Conservation (phyloP, 2,329 filamentous ascomycete genomes). For the Alternaria brassicae region DNA sequence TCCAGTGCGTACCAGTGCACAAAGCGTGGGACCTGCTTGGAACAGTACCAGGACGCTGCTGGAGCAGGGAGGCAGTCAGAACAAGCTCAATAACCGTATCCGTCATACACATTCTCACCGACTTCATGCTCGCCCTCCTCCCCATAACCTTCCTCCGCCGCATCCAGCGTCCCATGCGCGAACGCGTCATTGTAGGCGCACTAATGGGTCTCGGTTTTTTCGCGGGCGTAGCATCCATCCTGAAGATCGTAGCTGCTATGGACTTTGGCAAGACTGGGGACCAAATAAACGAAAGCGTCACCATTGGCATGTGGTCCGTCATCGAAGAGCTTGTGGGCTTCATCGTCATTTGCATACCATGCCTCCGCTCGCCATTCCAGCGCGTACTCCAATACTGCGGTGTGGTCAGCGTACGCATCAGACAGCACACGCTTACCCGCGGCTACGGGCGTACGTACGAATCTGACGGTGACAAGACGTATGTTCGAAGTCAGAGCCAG, state of each 20-base stretch:
- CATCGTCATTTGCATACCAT: slow-evolving; percentile 34
- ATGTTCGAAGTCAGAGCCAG: slow-evolving; percentile 2
- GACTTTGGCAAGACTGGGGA: slow-evolving; percentile 23
- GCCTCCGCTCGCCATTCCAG: slow-evolving; percentile 29
- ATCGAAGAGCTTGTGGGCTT: slow-evolving; percentile 33
- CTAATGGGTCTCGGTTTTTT: slow-evolving; percentile 33
- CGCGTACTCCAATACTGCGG: slow-evolving; percentile 20
- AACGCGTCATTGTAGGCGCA: slow-evolving; percentile 23
- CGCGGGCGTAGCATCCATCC: slow-evolving; percentile 26
- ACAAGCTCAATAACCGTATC: slow-evolving; percentile 24
- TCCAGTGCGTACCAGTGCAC: slow-evolving; percentile 28
- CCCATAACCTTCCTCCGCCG: slow-evolving; percentile 27
- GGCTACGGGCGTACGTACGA: slow-evolving; percentile 10
- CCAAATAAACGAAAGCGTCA: slow-evolving; percentile 20
- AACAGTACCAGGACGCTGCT: slow-evolving; percentile 7
- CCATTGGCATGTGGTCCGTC: slow-evolving; percentile 30
- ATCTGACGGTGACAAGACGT: background rate
- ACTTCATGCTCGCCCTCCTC: slow-evolving; percentile 29
- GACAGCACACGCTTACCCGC: slow-evolving; percentile 2
- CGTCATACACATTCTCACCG: slow-evolving; percentile 24
- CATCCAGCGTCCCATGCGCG: slow-evolving; percentile 22
- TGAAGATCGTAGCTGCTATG: slow-evolving; percentile 26
- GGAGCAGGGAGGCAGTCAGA: slow-evolving; percentile 14
- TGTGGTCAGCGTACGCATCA: slow-evolving; percentile 5
- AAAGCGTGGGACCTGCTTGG: slow-evolving; percentile 26